A percentile compares a stretch with the other conserved stretches of the same genome.
Conservation (phyloP, 805 yeast genomes). For the Yamadazyma takamatsuzukensis region DNA sequence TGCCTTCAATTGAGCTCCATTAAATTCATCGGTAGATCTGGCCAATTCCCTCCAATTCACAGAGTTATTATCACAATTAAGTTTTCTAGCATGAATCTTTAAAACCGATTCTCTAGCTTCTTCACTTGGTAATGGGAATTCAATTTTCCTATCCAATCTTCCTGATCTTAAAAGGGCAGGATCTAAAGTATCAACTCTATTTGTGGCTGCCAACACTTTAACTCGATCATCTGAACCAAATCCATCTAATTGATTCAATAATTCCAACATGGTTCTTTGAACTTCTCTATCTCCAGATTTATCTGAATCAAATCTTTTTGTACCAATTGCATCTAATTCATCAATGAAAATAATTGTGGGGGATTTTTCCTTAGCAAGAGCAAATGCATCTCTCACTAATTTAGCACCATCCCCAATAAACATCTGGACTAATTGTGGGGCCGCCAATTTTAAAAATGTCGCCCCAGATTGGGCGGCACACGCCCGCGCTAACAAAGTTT, state of each 20-base stretch:
- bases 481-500: slow-evolving; percentile 45
- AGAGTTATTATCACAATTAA: slow-evolving; percentile 80
- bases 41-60: slow-evolving; percentile 99
- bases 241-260: slow-evolving; percentile 68
- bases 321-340: slow-evolving; percentile 46
- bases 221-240: slow-evolving; percentile 97
- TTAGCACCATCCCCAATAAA: slow-evolving; percentile 47
- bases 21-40: slow-evolving; percentile 95
- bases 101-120: slow-evolving; percentile 96
- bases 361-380: slow-evolving; percentile 44
- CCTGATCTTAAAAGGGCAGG: slow-evolving; percentile 99
- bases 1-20: slow-evolving; percentile 98
- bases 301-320: slow-evolving; percentile 44
- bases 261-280: slow-evolving; percentile 48
- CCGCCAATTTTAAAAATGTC: slow-evolving; percentile 42
- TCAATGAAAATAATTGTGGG: slow-evolving; percentile 46
- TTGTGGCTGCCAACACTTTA: slow-evolving; percentile 96
- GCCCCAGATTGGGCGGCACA: slow-evolving; percentile 48
- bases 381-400: slow-evolving; percentile 44
- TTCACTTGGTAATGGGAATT: slow-evolving; percentile 95
- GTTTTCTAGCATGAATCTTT: slow-evolving; percentile 95
- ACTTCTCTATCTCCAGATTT: slow-evolving; percentile 46
- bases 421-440: slow-evolving; percentile 46
- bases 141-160: slow-evolving; percentile 95
- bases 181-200: slow-evolving; percentile 95